Conservation (phyloP, 208 protist genomes). For the Leptomonas seymouri region DNA sequence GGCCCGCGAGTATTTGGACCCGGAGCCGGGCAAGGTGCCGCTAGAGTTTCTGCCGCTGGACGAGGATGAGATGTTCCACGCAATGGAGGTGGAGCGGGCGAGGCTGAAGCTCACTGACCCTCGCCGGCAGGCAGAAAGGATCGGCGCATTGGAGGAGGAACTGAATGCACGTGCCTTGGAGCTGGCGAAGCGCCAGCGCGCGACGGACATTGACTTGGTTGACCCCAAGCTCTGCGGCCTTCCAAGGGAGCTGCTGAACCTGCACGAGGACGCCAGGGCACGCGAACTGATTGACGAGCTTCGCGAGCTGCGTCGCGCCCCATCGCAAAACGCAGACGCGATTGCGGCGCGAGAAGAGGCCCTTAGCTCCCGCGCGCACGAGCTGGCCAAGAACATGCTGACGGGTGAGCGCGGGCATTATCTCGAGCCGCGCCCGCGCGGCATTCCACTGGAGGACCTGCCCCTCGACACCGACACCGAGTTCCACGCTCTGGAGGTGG, state of each 20-base stretch:
- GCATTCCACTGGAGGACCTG: conserved; percentile 63
- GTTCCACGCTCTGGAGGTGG: conserved; percentile 65
- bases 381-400: conserved; percentile 45
- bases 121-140: conserved; percentile 37
- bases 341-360: conserved; percentile 36
- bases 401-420: conserved; percentile 41
- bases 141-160: conserved; percentile 37
- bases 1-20: conserved; percentile 66
- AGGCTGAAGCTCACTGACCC: conserved; percentile 49
- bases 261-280: conserved; percentile 48
- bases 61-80: conserved; percentile 56
- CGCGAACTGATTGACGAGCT: conserved; percentile 42
- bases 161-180: conserved; percentile 69
- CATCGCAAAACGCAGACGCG: conserved; percentile 22
- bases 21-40: conserved; percentile 62
- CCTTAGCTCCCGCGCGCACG: conserved; percentile 51
- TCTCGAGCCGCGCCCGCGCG: conserved; percentile 51
- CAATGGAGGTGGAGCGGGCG: conserved; percentile 54
- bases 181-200: conserved; percentile 53
- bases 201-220: conserved; percentile 43
- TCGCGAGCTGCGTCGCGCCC: conserved; percentile 40
- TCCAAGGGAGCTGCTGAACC: conserved; percentile 42
- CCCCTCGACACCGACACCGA: conserved; percentile 53
- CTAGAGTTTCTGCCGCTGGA: conserved; percentile 65
- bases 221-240: conserved; percentile 47